A percentile compares a stretch with the other conserved stretches of the same genome.
Evolutionary conservation across 2,329 filamentous ascomycete species (phyloP).

Genomic region (Fusarium albidum): DNA sequence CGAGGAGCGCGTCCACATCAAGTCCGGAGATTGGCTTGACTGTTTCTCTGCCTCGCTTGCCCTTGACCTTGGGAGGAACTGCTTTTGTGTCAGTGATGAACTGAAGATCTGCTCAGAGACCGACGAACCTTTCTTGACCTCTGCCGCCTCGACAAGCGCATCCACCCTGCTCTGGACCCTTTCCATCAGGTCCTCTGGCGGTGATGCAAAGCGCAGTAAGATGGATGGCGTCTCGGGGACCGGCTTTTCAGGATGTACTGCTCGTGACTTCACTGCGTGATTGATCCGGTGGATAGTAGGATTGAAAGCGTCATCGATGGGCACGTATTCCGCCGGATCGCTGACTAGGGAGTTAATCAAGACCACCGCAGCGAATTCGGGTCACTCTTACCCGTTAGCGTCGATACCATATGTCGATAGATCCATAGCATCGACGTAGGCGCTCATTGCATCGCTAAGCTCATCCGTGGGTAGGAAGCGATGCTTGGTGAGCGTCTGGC

Average conservation of each 20-base stretch:
- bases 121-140: conserved; percentile 79
- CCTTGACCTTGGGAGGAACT: conserved; percentile 83
- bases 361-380: neutral
- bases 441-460: conserved; percentile 82
- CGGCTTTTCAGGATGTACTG: conserved; percentile 73
- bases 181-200: conserved; percentile 71
- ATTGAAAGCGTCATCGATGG: conserved; percentile 83
- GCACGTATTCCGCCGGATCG: conserved; percentile 71
- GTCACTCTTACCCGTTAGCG: conserved; percentile 71
- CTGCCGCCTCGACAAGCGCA: conserved; percentile 71
- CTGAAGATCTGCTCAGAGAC: neutral
- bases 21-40: conserved; percentile 90
- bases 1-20: conserved; percentile 84
- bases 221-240: conserved; percentile 69
- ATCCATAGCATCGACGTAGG: conserved; percentile 95
- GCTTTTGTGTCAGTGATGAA: conserved; percentile 27
- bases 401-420: conserved; percentile 75
- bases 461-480: conserved; percentile 81
- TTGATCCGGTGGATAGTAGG: conserved; percentile 89
- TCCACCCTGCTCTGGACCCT: conserved; percentile 66
- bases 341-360: conserved; percentile 39
- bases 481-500: conserved; percentile 81
- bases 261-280: conserved; percentile 83
- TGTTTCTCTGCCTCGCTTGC: conserved; percentile 72
- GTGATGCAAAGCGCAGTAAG: conserved; percentile 76